Percentiles rank a stretch among this genome's conserved stretches.
phyloP scores from a whole-genome alignment of 2,329 filamentous ascomycete genomes.

The Sclerotinia minor region DNA sequence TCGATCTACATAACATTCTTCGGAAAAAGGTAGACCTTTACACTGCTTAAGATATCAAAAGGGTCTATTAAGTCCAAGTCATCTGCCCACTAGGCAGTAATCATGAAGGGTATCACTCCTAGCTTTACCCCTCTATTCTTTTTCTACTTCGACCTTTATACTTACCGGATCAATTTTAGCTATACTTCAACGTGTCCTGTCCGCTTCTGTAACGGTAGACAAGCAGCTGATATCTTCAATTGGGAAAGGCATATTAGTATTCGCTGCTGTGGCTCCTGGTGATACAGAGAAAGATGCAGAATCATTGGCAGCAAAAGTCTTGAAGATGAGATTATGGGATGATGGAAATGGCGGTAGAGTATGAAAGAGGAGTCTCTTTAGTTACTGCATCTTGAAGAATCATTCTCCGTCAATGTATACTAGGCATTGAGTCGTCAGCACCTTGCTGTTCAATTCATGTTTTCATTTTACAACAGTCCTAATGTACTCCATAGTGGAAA shows the following conservation, averaged over 20 bases:
- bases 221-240: constrained; percentile 88
- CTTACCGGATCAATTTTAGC: constrained; percentile 53
- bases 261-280: constrained; percentile 86
- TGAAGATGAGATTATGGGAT: constrained; percentile 88
- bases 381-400: background rate
- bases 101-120: constrained; percentile 44
- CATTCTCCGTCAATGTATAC: background rate
- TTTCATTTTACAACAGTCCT: constrained; percentile 23
- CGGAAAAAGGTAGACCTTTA: too few relatives aligned
- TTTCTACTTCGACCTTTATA: constrained; percentile 23
- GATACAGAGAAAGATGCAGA: constrained; percentile 90
- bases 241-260: constrained; percentile 83
- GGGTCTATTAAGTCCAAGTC: background rate
- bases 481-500: constrained; percentile 69
- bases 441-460: background rate
- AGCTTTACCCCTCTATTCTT: background rate
- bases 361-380: constrained; percentile 25
- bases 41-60: background rate
- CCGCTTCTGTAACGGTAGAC: constrained; percentile 93
- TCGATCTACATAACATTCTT: background rate
- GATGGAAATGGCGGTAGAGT: constrained; percentile 41
- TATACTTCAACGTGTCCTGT: constrained; percentile 89
- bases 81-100: background rate
- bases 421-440: background rate
- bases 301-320: constrained; percentile 75